phyloP scores from a whole-genome alignment of 2,329 filamentous ascomycete species.

The Penicillium thymicola region DNA sequence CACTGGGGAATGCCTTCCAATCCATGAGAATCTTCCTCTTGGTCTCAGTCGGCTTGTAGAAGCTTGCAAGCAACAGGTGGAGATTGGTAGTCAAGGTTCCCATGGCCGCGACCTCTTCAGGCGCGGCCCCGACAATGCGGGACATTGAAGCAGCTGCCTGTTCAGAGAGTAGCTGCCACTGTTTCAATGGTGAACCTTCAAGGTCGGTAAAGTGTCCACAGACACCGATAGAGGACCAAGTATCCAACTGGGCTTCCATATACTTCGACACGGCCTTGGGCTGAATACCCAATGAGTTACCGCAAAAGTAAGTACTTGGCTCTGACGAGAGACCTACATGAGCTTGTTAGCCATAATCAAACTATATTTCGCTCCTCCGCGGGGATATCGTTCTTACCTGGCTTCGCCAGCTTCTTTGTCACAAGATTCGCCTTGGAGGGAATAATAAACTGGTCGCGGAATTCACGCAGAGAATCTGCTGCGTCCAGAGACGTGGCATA shows the following conservation, averaged over 20 bases:
- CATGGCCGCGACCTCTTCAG: constrained; percentile 78
- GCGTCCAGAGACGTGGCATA: constrained; percentile 54
- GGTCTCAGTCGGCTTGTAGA: constrained; percentile 66
- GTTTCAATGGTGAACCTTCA: constrained; percentile 62
- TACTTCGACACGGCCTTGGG: constrained; percentile 65
- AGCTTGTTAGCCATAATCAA: constrained; percentile 8
- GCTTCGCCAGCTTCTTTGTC: constrained; percentile 55
- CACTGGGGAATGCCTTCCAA: constrained; percentile 83
- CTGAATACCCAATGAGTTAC: constrained; percentile 83
- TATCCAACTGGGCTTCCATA: constrained; percentile 69
- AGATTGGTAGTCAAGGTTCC: constrained; percentile 78
- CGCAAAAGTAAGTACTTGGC: constrained; percentile 70
- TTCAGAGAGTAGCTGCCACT: constrained; percentile 77
- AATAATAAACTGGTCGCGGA: constrained; percentile 71
- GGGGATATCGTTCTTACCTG: constrained; percentile 22
- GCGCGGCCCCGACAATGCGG: constrained; percentile 67
- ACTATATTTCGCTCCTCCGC: not conserved
- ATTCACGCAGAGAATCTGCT: constrained; percentile 57
- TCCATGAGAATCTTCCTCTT: constrained; percentile 76
- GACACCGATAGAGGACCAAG: constrained; percentile 79
- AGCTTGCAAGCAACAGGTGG: constrained; percentile 75
- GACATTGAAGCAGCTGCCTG: constrained; percentile 67
- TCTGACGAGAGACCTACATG: constrained; percentile 35
- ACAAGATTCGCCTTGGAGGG: constrained; percentile 70
- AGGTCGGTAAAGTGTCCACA: constrained; percentile 74